phyloP scores from a whole-genome alignment of 1,284 basidiomycete species.

The Exsudoporus floridanus region DNA sequence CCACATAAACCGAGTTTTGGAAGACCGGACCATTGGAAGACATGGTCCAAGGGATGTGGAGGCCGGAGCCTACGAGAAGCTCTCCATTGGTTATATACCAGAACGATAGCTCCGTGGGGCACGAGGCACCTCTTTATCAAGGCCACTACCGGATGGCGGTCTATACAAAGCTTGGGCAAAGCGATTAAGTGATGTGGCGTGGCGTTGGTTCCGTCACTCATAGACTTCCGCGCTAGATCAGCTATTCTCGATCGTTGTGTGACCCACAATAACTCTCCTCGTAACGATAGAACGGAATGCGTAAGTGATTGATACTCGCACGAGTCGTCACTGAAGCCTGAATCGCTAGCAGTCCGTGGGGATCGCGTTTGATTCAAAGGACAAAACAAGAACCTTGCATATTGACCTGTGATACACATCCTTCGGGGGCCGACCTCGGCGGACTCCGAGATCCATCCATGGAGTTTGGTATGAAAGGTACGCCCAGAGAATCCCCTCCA shows the following conservation, averaged over 20 bases:
- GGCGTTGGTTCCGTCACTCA: background rate
- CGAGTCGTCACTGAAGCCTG: background rate
- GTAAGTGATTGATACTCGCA: too few relatives aligned
- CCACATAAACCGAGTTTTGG: slow-evolving; percentile 29
- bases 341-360: too few relatives aligned
- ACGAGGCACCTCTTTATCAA: background rate
- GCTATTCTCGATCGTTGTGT: background rate
- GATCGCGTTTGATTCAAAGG: background rate
- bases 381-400: background rate
- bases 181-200: background rate
- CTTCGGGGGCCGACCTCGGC: background rate
- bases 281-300: background rate
- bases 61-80: background rate
- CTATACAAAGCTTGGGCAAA: background rate
- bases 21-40: slow-evolving; percentile 21
- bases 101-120: background rate
- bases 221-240: background rate
- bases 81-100: slow-evolving; percentile 8
- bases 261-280: too few relatives aligned
- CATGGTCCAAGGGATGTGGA: slow-evolving; percentile 10
- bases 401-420: background rate
- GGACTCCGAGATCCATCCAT: background rate
- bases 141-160: background rate
- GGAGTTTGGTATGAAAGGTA: background rate
- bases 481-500: background rate